phyloP scores from a whole-genome alignment of 768 basidiomycete species.

The Candolleomyces aberdarensis region DNA sequence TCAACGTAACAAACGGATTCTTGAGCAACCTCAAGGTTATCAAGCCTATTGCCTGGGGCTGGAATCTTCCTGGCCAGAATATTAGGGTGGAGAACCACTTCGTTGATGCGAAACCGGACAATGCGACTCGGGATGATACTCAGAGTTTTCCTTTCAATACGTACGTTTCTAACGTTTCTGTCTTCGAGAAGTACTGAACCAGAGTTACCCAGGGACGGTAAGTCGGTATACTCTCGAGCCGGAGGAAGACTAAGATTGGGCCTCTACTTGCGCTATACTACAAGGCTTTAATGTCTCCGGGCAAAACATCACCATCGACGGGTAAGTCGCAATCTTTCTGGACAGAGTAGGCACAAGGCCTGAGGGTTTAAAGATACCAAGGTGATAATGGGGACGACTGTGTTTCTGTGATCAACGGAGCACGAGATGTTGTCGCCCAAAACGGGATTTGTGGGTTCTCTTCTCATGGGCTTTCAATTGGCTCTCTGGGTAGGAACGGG shows the following conservation, averaged over 20 bases:
- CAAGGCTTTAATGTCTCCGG: conserved; percentile 35
- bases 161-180: conserved; percentile 21
- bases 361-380: conserved; percentile 25
- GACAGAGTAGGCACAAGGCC: neutral
- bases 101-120: conserved; percentile 38
- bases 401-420: conserved; percentile 45
- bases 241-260: neutral
- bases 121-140: conserved; percentile 33
- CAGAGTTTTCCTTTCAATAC: conserved; percentile 44
- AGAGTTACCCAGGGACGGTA: conserved; percentile 8
- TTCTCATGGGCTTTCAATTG: conserved; percentile 47
- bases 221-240: too few relatives aligned
- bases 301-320: conserved; percentile 38
- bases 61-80: conserved; percentile 38
- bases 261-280: neutral
- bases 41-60: conserved; percentile 50
- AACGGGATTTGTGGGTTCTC: conserved; percentile 46
- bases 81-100: conserved; percentile 36
- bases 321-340: conserved; percentile 15
- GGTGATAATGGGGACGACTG: conserved; percentile 50
- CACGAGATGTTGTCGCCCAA: conserved; percentile 39
- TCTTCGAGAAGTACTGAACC: neutral
- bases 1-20: conserved; percentile 42
- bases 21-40: conserved; percentile 37
- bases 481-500: conserved; percentile 41